Percentiles rank a stretch among this genome's conserved stretches.
These are phyloP conservation scores for Buxus sempervirens DNA, from an alignment of 164 flowering plant genomes.

Conservation along the genomic window DNA sequence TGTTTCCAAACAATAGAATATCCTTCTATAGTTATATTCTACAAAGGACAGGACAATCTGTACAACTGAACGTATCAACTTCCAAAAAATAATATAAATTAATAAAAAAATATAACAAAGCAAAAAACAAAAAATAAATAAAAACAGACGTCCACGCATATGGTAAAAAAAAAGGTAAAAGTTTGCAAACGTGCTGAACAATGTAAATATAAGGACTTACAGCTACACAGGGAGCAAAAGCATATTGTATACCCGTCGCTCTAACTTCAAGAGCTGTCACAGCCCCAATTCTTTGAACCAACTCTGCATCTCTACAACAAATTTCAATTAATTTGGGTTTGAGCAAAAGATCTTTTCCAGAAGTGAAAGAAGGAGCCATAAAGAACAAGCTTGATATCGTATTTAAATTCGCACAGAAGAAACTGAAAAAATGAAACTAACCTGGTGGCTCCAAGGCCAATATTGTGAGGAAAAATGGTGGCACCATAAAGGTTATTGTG, in stretches of 20 bases:
- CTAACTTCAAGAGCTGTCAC: slow-evolving; percentile 85
- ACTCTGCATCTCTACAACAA: slow-evolving; percentile 52
- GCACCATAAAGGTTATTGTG: slow-evolving; percentile 61
- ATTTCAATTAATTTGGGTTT: background rate
- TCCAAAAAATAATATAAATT: no score
- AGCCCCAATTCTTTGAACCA: slow-evolving; percentile 53
- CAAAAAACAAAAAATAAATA: no score
- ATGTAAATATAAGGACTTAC: slow-evolving; percentile 35
- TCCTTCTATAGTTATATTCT: no score
- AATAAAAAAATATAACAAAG: no score
- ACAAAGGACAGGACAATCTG: no score
- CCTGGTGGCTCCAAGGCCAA: slow-evolving; percentile 72
- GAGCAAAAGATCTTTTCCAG: background rate
- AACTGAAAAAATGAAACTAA: slow-evolving; percentile 8
- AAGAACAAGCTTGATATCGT: no score
- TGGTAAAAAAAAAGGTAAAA: background rate
- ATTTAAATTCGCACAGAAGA: background rate
- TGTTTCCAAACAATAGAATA: no score
- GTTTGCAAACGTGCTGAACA: background rate
- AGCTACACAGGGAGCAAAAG: slow-evolving; percentile 73
- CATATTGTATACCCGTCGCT: slow-evolving; percentile 58
- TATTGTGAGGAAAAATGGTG: slow-evolving; percentile 69
- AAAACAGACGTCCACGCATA: background rate
- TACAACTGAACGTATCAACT: no score
- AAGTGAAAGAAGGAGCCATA: no score